Percentiles rank a stretch among this genome's conserved stretches.
Conservation (phyloP, 352 stramenopile species). For the Phytophthora sp. region DNA sequence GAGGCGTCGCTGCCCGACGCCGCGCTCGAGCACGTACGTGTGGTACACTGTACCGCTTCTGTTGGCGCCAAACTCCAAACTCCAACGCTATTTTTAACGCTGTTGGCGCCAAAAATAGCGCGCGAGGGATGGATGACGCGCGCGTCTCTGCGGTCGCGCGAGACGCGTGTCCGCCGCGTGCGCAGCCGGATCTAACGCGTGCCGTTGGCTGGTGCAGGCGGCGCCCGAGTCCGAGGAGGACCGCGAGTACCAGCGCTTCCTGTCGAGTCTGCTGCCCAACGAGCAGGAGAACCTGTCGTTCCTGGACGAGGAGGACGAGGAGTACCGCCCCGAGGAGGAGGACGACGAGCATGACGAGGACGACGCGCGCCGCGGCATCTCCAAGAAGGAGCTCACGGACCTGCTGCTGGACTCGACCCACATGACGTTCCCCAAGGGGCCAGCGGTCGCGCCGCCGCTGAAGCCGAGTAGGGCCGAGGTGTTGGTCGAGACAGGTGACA, state of each 20-base stretch:
- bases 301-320: slow-evolving; percentile 86
- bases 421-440: slow-evolving; percentile 48
- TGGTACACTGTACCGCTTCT: too few relatives aligned
- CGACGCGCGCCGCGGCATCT: slow-evolving; percentile 51
- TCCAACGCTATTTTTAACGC: neutral
- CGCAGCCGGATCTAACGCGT: slow-evolving; percentile 7
- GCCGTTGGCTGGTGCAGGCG: slow-evolving; percentile 24
- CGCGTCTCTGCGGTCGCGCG: neutral
- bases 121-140: neutral
- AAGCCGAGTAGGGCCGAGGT: slow-evolving; percentile 9
- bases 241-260: slow-evolving; percentile 83
- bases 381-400: slow-evolving; percentile 84
- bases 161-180: slow-evolving; percentile 4
- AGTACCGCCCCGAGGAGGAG: slow-evolving; percentile 77
- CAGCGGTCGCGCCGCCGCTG: neutral
- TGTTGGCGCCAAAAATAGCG: slow-evolving; percentile 38
- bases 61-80: slow-evolving; percentile 26
- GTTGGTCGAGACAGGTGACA: neutral
- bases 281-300: slow-evolving; percentile 82
- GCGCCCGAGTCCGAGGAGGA: slow-evolving; percentile 48
- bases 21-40: slow-evolving; percentile 32
- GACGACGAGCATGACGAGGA: slow-evolving; percentile 80
- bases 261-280: slow-evolving; percentile 75
- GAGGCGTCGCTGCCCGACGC: slow-evolving; percentile 63
- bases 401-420: slow-evolving; percentile 84